Conservation (phyloP, 768 basidiomycete species). For the Calocybe gangraenosa region DNA sequence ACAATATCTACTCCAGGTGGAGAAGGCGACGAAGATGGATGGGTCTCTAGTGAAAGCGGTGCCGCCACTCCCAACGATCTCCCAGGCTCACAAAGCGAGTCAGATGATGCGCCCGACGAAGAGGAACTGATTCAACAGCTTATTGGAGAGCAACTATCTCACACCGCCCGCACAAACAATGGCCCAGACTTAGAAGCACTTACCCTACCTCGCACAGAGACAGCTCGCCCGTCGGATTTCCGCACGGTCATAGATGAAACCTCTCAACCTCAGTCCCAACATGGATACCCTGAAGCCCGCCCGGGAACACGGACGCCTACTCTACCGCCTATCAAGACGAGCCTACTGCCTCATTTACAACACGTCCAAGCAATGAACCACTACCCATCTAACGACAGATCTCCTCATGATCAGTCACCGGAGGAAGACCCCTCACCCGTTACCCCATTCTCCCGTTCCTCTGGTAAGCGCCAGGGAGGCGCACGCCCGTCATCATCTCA, state of each 20-base stretch:
- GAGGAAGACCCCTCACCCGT: conserved; percentile 16
- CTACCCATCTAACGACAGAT: conserved; percentile 2
- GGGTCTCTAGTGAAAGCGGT: conserved; percentile 78
- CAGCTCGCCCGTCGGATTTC: conserved; percentile 33
- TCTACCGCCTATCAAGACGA: conserved; percentile 15
- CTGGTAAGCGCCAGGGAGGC: conserved; percentile 35
- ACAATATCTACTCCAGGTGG: conserved; percentile 47
- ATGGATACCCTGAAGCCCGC: conserved; percentile 8
- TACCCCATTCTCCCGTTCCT: conserved; percentile 24
- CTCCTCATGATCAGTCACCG: not conserved
- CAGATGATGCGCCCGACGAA: conserved; percentile 26
- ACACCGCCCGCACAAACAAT: conserved; percentile 7
- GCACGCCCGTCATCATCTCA: conserved; percentile 64
- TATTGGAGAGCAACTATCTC: conserved; percentile 8
- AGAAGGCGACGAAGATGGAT: conserved; percentile 62
- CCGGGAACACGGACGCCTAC: conserved; percentile 11
- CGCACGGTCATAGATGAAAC: conserved; percentile 9
- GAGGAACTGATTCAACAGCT: conserved; percentile 18
- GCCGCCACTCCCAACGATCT: conserved; percentile 57
- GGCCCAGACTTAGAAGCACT: conserved; percentile 10
- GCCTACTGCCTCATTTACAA: conserved; percentile 6
- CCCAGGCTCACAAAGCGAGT: conserved; percentile 40
- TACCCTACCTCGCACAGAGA: conserved; percentile 29
- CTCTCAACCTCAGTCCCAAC: not conserved
- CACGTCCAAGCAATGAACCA: conserved; percentile 7